Evolutionary conservation across 352 stramenopile species (phyloP), one percentile per base, ranked within the genome.

Genomic region (Phytophthora tentaculata): DNA sequence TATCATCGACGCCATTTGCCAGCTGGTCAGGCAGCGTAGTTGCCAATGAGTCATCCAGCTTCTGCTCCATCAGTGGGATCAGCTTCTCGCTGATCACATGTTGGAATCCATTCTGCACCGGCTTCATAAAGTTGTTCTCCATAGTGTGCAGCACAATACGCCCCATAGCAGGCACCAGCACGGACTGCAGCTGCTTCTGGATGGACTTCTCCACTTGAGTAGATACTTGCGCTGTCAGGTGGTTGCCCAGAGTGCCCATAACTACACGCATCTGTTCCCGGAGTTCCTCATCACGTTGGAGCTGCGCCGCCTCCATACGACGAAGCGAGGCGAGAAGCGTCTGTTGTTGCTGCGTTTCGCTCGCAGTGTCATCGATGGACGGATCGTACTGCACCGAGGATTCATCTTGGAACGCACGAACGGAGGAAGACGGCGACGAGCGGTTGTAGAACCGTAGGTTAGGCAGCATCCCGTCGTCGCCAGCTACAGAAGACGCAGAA

Each of bases 91-190:
- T 67, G 56, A 94, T 92, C 22, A 89, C 78, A 47, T 88, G 83
- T 67, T 95, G 83, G 54, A 95, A 91, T 10, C 83, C 83, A 41
- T 78, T 90, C 55, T 92, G 83, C 41, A 94, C 83, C 5, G 88
- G 88, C 66, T 95, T 93, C 83, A 94, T 91, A 41, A 94, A 93
- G 58, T 93, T 95, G 72, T 93, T 91, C 61, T 95, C 88, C 88
- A 95, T 95, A 9, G 88, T 95, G 57, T 95, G 88, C 45, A 95
- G 56, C 10, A 95, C 88, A 28, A 95, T 95, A 41, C 88, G 88
- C 3, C 85, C 88, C 83, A 95, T 95, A 6, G 88, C 88, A 9
- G 88, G 88, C 29, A 95, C 86, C 16, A 95, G 66, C 41, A 95
- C 80, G 1, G 72, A 88, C 67, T 95, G 88, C 51, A 95, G 69